These are phyloP conservation scores for Metschnikowia chrysomelidarum DNA, from an alignment of 805 yeast species.

Conservation along the genomic window DNA sequence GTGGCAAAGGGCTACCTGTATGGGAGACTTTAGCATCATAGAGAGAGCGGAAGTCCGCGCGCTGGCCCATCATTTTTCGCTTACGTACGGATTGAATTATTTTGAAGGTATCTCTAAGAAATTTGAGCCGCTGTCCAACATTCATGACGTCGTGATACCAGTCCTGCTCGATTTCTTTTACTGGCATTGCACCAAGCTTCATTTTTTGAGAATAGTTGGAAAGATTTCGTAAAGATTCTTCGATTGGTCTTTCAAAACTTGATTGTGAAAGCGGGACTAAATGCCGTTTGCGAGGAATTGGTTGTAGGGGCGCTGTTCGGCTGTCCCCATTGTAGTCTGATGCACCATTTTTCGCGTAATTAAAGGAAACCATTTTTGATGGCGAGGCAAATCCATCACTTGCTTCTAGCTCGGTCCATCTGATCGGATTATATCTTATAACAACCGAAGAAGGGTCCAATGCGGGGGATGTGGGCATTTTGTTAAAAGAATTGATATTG, in stretches of 20 bases:
- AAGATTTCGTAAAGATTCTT: constrained; percentile 14
- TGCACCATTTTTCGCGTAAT: constrained; percentile 3
- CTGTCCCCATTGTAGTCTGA: too few relatives aligned
- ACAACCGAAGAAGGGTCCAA: constrained; percentile 16
- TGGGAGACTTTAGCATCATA: constrained; percentile 12
- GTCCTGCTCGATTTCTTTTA: constrained; percentile 8
- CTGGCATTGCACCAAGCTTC: neutral
- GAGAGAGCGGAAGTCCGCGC: constrained; percentile 17
- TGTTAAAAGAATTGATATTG: too few relatives aligned
- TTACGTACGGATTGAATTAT: constrained; percentile 21
- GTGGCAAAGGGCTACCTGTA: constrained; percentile 13
- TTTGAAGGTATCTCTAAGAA: constrained; percentile 20
- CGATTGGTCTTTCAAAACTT: constrained; percentile 14
- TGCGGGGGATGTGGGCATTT: too few relatives aligned
- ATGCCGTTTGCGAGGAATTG: constrained; percentile 8
- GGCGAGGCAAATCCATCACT: constrained; percentile 6
- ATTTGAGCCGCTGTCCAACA: constrained; percentile 19
- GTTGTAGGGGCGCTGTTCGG: neutral
- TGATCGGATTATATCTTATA: constrained; percentile 16
- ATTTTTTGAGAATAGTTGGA: constrained; percentile 4
- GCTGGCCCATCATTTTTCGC: constrained; percentile 18
- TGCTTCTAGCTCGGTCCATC: constrained; percentile 15
- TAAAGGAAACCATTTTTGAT: constrained; percentile 11
- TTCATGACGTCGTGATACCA: constrained; percentile 19
- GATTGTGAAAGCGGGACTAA: constrained; percentile 8